Conservation (phyloP, 2,329 filamentous ascomycete genomes). For the Pseudogymnoascus sp. region DNA sequence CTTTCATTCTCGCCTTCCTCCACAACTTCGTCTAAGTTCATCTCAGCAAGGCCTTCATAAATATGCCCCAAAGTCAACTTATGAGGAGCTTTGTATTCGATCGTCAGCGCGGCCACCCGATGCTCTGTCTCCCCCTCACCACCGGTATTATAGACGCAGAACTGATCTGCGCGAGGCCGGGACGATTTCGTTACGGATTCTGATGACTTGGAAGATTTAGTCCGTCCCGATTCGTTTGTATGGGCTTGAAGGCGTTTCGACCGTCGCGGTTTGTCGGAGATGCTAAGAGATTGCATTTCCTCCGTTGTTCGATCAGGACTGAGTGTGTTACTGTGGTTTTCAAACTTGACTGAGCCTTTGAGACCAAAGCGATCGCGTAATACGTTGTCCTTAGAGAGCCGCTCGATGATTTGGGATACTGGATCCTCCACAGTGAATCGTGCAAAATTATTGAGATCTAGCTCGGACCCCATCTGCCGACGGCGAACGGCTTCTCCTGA, state of each 20-base stretch:
- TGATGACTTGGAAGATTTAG: neutral
- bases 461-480: neutral
- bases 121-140: neutral
- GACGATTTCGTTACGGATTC: neutral
- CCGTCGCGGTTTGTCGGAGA: neutral
- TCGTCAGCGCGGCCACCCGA: neutral
- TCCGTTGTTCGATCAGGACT: neutral
- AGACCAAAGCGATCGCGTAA: neutral
- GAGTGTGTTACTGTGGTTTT: slow-evolving; percentile 1
- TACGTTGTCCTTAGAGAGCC: neutral
- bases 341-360: neutral
- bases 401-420: neutral
- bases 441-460: neutral
- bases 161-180: neutral
- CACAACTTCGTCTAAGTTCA: slow-evolving; percentile 34
- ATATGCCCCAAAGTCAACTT: slow-evolving; percentile 39
- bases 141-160: neutral
- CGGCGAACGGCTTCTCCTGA: neutral
- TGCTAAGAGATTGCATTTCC: neutral
- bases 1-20: slow-evolving; percentile 30
- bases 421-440: neutral
- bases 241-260: neutral
- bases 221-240: neutral
- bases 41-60: slow-evolving; percentile 31
- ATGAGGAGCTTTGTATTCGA: slow-evolving; percentile 42